Percentiles rank a stretch among this genome's conserved stretches.
Conservation (phyloP, 441 rosid species). For the California macrophylla region DNA sequence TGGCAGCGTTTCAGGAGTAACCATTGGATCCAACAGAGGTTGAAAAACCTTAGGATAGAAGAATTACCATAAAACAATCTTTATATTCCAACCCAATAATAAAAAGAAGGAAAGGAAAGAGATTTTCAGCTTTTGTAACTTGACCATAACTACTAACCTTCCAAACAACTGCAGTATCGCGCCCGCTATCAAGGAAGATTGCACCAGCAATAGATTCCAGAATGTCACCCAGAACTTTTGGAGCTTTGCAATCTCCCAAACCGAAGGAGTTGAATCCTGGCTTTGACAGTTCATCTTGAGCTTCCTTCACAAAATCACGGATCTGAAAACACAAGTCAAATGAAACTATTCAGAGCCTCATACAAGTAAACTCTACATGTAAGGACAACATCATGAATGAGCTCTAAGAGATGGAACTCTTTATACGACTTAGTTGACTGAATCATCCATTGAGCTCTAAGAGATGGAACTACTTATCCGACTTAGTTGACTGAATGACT, state of each 20-base stretch:
- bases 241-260: conserved; percentile 97
- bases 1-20: conserved; percentile 95
- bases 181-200: conserved; percentile 80
- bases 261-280: conserved; percentile 96
- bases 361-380: background rate
- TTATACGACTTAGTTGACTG: background rate
- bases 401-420: no score
- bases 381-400: background rate
- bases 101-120: background rate
- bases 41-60: conserved; percentile 57
- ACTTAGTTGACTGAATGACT: no score
- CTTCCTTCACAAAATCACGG: conserved; percentile 90
- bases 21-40: conserved; percentile 91
- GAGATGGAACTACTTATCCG: background rate
- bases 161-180: conserved; percentile 80
- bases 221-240: conserved; percentile 96
- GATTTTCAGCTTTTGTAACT: background rate
- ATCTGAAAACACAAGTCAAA: conserved; percentile 41
- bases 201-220: conserved; percentile 97
- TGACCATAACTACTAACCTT: conserved; percentile 37
- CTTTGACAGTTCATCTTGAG: conserved; percentile 61
- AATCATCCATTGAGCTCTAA: background rate
- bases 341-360: conserved; percentile 11
- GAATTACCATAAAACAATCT: background rate
- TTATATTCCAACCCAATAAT: background rate